Conservation (phyloP, 495 filamentous ascomycete genomes). For the Talaromyces adpressus region DNA sequence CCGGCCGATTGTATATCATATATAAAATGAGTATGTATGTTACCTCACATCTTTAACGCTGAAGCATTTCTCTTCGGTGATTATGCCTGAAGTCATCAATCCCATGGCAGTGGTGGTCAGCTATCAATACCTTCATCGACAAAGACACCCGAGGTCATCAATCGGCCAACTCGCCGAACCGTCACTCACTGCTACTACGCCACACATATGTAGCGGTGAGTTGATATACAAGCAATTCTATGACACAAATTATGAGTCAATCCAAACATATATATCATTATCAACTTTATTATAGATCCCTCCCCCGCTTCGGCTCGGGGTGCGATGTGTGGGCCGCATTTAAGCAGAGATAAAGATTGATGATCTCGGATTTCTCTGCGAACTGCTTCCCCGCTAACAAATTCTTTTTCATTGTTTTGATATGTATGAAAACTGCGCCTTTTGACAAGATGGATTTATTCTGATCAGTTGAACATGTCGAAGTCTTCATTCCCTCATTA, state of each 20-base stretch:
- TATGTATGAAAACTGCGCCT: neutral
- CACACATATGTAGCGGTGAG: neutral
- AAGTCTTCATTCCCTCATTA: neutral
- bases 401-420: neutral
- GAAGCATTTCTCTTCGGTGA: neutral
- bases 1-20: neutral
- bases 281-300: neutral
- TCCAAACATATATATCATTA: neutral
- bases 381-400: neutral
- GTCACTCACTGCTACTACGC: neutral
- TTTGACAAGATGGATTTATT: too few species aligned
- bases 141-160: neutral
- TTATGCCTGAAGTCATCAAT: neutral
- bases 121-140: neutral
- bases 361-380: conserved; percentile 6
- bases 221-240: neutral
- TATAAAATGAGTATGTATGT: neutral
- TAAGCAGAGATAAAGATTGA: neutral
- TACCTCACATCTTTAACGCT: neutral
- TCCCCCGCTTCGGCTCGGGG: neutral
- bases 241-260: neutral
- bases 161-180: neutral
- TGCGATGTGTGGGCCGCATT: neutral
- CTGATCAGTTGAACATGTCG: too few species aligned
- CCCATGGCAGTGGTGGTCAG: neutral